Evolutionary conservation across 2,329 filamentous ascomycete species (phyloP), one percentile per base, ranked within the genome.

Genomic region (Clarireedia paspali): DNA sequence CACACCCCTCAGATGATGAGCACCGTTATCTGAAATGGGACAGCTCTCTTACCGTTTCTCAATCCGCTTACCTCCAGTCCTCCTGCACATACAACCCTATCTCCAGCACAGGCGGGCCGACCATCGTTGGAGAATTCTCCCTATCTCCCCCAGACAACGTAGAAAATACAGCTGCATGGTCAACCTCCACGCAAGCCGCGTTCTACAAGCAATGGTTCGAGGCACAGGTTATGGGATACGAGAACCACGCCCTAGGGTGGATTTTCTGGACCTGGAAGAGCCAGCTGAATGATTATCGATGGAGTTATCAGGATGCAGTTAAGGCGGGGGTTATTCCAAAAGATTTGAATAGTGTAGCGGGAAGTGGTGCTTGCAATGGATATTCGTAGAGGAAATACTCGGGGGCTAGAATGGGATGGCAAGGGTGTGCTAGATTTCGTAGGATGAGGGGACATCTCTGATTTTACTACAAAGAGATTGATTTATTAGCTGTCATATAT

Each of bases 261-360:
- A 66, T 80, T 3, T 84, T 82, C 63, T 85, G 82, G 81, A 74
- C 74, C 0, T 84, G 81, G 81, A 84, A 83, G 68, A 65, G 68
- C 3, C 64, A 79, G 66, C 15, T 75, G 56, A 72, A 70, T 38
- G 75, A 78, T 60, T 78, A 73, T 68, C 66, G 75, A 23, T 79
- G 77, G 77, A 74, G 74, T 58, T 80, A 80, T 61, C 66, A 72
- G 64, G 60, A 64, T 58, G 74, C 71, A 38, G 70, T 73, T 23
- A 62, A 63, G 10, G 72, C 70, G 4, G 72, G 72, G 7, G 70
- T 73, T 7, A 74, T 74, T 52, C 69, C 71, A 5, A 57, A 46
- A 36, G 55, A 57, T 44, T 53, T 57, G 36, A 20, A 57, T 38
- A 53, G 23, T 27, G 39, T 55, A 17, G 53, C 53, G 1, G 53